phyloP scores from a whole-genome alignment of 805 yeast genomes.

The Starmera dryadoides region DNA sequence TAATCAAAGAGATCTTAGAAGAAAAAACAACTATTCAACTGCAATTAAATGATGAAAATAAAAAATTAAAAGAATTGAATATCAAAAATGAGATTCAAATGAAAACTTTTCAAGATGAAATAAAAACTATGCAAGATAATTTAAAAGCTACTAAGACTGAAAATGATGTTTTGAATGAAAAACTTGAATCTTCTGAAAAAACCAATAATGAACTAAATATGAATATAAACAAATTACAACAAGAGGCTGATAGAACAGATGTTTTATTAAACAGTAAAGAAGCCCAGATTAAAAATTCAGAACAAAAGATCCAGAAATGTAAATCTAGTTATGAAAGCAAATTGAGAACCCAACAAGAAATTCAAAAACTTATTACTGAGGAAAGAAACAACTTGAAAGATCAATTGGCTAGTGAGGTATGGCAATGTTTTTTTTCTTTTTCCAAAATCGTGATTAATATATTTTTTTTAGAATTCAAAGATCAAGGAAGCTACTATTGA shows the following conservation, averaged over 20 bases:
- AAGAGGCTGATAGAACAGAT: constrained; percentile 1
- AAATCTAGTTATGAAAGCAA: constrained; percentile 26
- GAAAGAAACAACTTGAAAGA: constrained; percentile 21
- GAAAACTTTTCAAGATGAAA: too few relatives aligned
- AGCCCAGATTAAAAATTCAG: constrained; percentile 6
- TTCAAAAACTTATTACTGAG: constrained; percentile 21
- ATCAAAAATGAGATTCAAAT: neutral
- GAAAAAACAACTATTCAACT: neutral
- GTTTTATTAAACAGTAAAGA: constrained; percentile 1
- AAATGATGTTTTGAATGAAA: neutral
- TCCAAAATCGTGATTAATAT: too few relatives aligned
- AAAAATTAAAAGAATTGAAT: neutral
- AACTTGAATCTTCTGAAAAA: neutral
- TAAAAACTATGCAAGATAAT: too few relatives aligned
- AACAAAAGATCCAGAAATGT: constrained; percentile 11
- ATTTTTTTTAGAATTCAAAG: too few relatives aligned
- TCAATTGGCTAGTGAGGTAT: constrained; percentile 14
- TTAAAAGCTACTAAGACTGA: neutral
- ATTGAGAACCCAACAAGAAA: constrained; percentile 27
- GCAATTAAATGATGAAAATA: neutral
- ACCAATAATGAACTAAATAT: neutral
- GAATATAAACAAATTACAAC: neutral
- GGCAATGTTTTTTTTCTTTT: too few relatives aligned
- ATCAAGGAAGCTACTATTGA: too few relatives aligned
- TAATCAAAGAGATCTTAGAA: neutral